Base-by-base conservation (phyloP, 2,329 filamentous ascomycete species). In the Salinomyces thailandicus region DNA sequence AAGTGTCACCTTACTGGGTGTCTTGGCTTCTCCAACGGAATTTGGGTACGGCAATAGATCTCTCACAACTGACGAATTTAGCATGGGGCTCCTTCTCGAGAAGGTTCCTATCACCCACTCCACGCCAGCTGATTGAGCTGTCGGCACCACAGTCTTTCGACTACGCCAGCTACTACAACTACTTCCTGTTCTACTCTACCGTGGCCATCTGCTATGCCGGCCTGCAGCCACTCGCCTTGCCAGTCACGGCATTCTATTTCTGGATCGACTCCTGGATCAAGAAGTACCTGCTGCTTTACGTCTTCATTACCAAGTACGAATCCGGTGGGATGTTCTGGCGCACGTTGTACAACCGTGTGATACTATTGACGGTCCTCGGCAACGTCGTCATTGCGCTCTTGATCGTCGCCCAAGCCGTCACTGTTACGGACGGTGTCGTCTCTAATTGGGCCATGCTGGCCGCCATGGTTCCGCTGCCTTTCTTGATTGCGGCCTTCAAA, bases 151-250 rank as follows among this genome's bases (percentile, higher is more conserved):
- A 85, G 2, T 70, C 84, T 0, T 95, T 98, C 58, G 87, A 96
- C 49, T 96, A 95, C 54, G 85, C 91, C 40, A 85, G 77, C 50
- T 96, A 96, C 64, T 98, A 95, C 72, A 96, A 95, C 61, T 96
- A 93, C 60, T 95, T 95, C 61, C 69, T 96, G 18, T 98, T 85
- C 63, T 98, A 96, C 64, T 71, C 82, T 16, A 95, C 89, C 0
- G 83, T 96, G 19, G 81, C 85, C 0, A 68, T 98, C 12, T 85
- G 79, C 51, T 95, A 91, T 54, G 78, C 81, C 2, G 77, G 79
- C 2, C 70, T 96, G 35, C 91, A 96, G 60, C 91, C 91, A 0
- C 70, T 96, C 16, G 81, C 91, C 2, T 70, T 98, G 5, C 78
- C 84, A 0, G 82, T 93, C 26, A 85, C 84, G 1, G 86, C 87